Conservation (phyloP, 2,329 filamentous ascomycete genomes). For the Ceratocystis colombiana region DNA sequence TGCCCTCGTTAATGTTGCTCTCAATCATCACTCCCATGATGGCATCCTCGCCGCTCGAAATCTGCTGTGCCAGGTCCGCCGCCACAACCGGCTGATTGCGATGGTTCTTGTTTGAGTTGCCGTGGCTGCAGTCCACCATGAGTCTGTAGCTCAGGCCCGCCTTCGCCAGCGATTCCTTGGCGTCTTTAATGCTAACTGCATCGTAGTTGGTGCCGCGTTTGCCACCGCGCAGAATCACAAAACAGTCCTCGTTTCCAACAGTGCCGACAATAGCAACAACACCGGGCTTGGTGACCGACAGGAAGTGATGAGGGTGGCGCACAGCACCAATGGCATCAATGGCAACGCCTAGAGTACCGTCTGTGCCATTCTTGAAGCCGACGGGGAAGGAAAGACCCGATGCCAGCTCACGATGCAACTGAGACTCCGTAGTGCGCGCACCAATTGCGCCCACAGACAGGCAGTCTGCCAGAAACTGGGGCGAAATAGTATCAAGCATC, state of each 20-base stretch:
- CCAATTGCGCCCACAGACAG: slow-evolving; percentile 88
- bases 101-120: slow-evolving; percentile 92
- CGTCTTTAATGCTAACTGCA: slow-evolving; percentile 68
- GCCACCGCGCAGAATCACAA: slow-evolving; percentile 87
- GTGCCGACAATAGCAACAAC: slow-evolving; percentile 92
- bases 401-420: slow-evolving; percentile 88
- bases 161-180: slow-evolving; percentile 67
- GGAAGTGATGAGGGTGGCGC: slow-evolving; percentile 86
- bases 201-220: slow-evolving; percentile 93
- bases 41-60: slow-evolving; percentile 67
- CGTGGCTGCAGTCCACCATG: slow-evolving; percentile 98
- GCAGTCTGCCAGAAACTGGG: slow-evolving; percentile 89
- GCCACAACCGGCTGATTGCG: slow-evolving; percentile 95
- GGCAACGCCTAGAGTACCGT: slow-evolving; percentile 78
- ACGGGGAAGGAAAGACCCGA: slow-evolving; percentile 93
- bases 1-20: slow-evolving; percentile 89
- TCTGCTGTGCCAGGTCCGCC: slow-evolving; percentile 68
- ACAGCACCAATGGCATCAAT: slow-evolving; percentile 94
- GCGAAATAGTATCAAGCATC: slow-evolving; percentile 96
- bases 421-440: slow-evolving; percentile 91
- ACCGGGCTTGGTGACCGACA: slow-evolving; percentile 93
- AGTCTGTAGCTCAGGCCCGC: slow-evolving; percentile 64
- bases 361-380: slow-evolving; percentile 98
- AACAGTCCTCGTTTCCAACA: slow-evolving; percentile 91
- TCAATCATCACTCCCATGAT: slow-evolving; percentile 99